Base-by-base conservation (phyloP, 345 rosid species). In the rapeseed (Brassica napus) region DNA sequence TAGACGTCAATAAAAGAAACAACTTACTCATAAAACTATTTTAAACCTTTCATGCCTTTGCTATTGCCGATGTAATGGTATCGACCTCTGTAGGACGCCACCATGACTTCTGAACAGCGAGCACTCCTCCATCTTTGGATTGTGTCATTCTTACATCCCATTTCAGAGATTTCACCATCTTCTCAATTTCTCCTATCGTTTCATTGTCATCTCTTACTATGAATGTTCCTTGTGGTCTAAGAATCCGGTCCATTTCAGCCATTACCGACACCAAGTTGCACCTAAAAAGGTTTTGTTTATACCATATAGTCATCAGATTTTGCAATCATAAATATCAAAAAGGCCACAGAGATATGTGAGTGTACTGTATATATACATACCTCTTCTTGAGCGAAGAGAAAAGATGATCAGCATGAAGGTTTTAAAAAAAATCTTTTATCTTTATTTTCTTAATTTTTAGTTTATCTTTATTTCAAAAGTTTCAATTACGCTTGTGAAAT, bases 391-490 rank as follows among this genome's bases (percentile, higher is more conserved):
- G 83, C 23, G 77, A 35, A 69, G 79, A 81, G 85, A 92, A 86
- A 75, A 92, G 92, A 69, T 87, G 94, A 81, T 94, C 88, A 54
- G 98, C 87, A 18, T 94, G 97, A 70, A 94, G 78, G 14, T 21
- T 21, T 21, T 21, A 21, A 21, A 21, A 21, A 21, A 21, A 21
- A 21, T 21, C 23, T 47, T 47, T 1, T 37, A 42, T 42, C 7
- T 49, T 49, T 49, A 49, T 14, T 49, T 6, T 4, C 18, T 49
- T 49, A 11, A 3, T 49, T 3, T 5, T 49, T 14, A 4, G 4
- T 47, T 12, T 11, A 28, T 39, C 14, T 14, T 47, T 11, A 12
- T 12, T 47, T 11, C 15, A 47, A 3, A 47, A 47, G 2, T 47
- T 47, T 47, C 54, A 1, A 42, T 12, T 42, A 3, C 4, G 54